Evolutionary conservation across 805 yeast genomes (phyloP).

Genomic region (Wickerhamiella brachini): DNA sequence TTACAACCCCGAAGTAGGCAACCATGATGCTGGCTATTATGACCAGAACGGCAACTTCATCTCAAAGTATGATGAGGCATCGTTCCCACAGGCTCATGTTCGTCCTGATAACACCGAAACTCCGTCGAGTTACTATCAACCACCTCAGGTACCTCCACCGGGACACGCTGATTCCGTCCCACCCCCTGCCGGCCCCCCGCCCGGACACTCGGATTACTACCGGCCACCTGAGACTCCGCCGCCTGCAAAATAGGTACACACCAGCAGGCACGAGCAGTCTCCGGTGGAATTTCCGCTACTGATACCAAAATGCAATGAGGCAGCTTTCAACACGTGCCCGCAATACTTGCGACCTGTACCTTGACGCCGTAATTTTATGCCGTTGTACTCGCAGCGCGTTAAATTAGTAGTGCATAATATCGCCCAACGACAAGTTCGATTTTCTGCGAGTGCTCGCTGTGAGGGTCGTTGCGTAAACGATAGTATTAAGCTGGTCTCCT

Average conservation of each 20-base stretch:
- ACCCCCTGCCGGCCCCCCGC: constrained; percentile 13
- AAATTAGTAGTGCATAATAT: too few species aligned
- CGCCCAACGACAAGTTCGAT: too few species aligned
- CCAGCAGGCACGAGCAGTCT: background rate
- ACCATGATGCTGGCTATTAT: constrained; percentile 59
- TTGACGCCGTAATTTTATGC: too few species aligned
- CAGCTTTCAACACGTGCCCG: too few species aligned
- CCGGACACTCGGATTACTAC: background rate
- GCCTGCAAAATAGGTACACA: background rate
- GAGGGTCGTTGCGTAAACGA: too few species aligned
- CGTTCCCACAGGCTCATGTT: background rate
- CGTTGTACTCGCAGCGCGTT: too few species aligned
- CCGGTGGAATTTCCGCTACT: background rate
- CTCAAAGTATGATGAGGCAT: background rate
- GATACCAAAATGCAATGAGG: too few species aligned
- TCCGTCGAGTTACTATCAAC: background rate
- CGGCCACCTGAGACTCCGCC: constrained; percentile 8
- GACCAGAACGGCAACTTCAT: constrained; percentile 41
- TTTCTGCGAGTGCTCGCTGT: too few species aligned
- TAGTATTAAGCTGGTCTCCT: too few species aligned
- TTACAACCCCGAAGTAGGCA: constrained; percentile 20
- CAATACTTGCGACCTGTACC: too few species aligned
- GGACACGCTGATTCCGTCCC: background rate
- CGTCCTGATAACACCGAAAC: background rate
- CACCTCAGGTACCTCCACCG: constrained; percentile 11